Evolutionary conservation across 257 asterid genomes (phyloP).

Genomic region (Striga asiatica): DNA sequence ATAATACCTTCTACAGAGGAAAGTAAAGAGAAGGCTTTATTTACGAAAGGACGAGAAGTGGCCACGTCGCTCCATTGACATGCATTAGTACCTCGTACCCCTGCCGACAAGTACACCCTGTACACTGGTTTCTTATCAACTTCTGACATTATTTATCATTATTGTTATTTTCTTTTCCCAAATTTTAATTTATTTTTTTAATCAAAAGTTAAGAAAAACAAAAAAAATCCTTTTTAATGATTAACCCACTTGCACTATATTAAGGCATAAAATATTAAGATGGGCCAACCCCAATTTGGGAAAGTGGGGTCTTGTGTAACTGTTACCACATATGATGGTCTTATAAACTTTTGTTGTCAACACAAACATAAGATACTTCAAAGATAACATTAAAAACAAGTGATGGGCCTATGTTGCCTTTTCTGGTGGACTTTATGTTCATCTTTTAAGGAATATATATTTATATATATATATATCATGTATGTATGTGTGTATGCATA

Average conservation of each 20-base stretch:
- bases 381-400: slow-evolving; percentile 28
- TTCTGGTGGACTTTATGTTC: slow-evolving; percentile 16
- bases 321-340: slow-evolving; percentile 28
- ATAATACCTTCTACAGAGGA: slow-evolving; percentile 9
- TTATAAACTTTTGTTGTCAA: slow-evolving; percentile 28
- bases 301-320: slow-evolving; percentile 3
- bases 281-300: not conserved
- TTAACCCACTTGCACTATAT: slow-evolving; percentile 22
- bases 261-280: not conserved
- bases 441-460: slow-evolving; percentile 24
- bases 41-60: slow-evolving; percentile 46
- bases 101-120: slow-evolving; percentile 49
- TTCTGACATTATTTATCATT: not conserved
- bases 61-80: slow-evolving; percentile 51
- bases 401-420: slow-evolving; percentile 16
- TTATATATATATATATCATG: not conserved
- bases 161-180: not conserved
- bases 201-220: not conserved
- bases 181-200: not conserved
- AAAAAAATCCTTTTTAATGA: slow-evolving; percentile 11
- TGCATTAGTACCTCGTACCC: slow-evolving; percentile 71
- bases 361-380: slow-evolving; percentile 28
- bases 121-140: slow-evolving; percentile 30
- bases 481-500: not conserved
- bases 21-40: not conserved